Evolutionary conservation across 2,329 filamentous ascomycete genomes (phyloP).

Genomic region (Rhinocladiella mackenziei): DNA sequence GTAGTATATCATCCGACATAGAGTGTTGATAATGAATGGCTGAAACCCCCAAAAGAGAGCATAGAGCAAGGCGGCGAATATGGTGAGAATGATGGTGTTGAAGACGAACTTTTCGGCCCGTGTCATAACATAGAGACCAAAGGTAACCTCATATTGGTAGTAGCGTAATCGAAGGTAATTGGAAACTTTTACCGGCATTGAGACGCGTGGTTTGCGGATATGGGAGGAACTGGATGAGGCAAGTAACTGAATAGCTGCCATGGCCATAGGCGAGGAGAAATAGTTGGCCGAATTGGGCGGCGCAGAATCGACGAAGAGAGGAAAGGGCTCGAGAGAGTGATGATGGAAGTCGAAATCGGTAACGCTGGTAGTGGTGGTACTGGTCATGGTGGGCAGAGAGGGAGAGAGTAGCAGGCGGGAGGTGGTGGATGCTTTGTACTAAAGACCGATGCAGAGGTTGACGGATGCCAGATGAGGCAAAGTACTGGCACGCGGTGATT

Average conservation of each 20-base stretch:
- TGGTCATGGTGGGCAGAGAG: constrained; percentile 9
- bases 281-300: constrained; percentile 27
- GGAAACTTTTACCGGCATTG: constrained; percentile 21
- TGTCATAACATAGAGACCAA: constrained; percentile 94
- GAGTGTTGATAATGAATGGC: constrained; percentile 21
- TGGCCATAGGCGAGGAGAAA: constrained; percentile 29
- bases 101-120: constrained; percentile 94
- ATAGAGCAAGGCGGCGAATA: constrained; percentile 16
- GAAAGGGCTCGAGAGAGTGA: constrained; percentile 28
- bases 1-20: constrained; percentile 27
- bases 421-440: background rate
- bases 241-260: constrained; percentile 26
- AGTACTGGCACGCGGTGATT: no score
- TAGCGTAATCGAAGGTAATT: constrained; percentile 72
- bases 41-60: constrained; percentile 24
- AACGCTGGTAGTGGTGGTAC: constrained; percentile 11
- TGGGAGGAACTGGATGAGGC: constrained; percentile 14
- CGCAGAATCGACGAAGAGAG: constrained; percentile 28
- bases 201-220: constrained; percentile 15
- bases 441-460: no score
- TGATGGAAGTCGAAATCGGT: constrained; percentile 6
- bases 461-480: no score
- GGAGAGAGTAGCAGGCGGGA: background rate
- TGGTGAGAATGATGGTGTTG: constrained; percentile 59
- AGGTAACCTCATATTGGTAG: constrained; percentile 99